Conservation (phyloP, 768 basidiomycete genomes). For the Amanita phalloides region DNA sequence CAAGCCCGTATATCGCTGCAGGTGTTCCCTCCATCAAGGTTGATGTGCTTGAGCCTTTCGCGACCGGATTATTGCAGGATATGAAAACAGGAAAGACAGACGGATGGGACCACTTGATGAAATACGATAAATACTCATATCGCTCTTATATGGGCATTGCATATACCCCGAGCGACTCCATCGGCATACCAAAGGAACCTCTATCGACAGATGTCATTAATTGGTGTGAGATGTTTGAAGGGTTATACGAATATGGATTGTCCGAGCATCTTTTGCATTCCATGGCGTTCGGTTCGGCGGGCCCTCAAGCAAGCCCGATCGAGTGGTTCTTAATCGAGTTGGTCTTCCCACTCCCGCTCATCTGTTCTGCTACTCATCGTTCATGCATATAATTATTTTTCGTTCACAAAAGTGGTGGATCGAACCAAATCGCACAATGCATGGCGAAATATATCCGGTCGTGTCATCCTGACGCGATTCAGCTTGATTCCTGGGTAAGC, state of each 20-base stretch:
- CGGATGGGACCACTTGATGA: conserved; percentile 7
- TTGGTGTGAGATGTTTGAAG: conserved; percentile 23
- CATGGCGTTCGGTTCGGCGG: conserved; percentile 11
- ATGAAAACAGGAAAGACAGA: not conserved
- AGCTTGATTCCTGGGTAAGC: not conserved
- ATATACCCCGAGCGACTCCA: not conserved
- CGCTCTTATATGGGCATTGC: conserved; percentile 11
- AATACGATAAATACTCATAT: conserved; percentile 13
- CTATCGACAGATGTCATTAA: conserved; percentile 16
- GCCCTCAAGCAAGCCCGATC: not conserved
- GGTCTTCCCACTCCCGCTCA: not conserved
- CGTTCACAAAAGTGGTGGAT: not conserved
- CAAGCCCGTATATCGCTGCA: not conserved
- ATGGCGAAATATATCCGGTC: not conserved
- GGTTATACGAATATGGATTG: conserved; percentile 22
- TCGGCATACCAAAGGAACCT: conserved; percentile 4
- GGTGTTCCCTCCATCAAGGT: not conserved
- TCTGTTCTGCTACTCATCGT: not conserved
- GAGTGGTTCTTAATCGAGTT: not conserved
- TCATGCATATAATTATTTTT: too few species aligned
- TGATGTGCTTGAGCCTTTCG: not conserved
- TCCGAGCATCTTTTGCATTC: conserved; percentile 19
- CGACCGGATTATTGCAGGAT: not conserved
- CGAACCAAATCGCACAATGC: not conserved
- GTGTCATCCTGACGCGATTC: not conserved